A percentile compares a stretch with the other conserved stretches of the same genome.
phyloP scores from a whole-genome alignment of 306 rosid species.

The Lathyrus oleraceus region DNA sequence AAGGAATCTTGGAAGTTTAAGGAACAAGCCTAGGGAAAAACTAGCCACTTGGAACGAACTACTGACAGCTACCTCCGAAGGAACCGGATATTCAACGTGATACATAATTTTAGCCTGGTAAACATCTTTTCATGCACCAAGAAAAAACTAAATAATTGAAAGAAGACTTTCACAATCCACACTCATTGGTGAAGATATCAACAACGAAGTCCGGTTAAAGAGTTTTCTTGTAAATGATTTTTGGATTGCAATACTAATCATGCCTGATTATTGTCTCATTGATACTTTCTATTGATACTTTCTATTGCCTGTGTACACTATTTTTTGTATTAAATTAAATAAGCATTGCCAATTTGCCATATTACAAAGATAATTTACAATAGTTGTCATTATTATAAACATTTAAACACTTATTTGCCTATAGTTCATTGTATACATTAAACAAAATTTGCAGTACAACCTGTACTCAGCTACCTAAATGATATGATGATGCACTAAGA shows the following conservation, averaged over 20 bases:
- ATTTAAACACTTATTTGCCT: background rate
- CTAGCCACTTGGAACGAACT: conserved; percentile 69
- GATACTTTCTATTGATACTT: background rate
- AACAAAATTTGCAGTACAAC: background rate
- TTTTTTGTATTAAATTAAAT: background rate
- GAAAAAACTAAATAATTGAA: conserved; percentile 7
- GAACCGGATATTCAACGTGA: conserved; percentile 27
- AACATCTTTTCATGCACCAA: conserved; percentile 10
- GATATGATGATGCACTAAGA: conserved; percentile 16
- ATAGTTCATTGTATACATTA: background rate
- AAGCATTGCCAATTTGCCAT: background rate
- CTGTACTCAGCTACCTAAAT: background rate
- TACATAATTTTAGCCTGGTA: conserved; percentile 31
- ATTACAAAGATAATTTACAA: background rate
- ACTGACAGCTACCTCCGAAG: conserved; percentile 42
- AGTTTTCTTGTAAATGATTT: conserved; percentile 3
- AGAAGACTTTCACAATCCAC: conserved; percentile 19
- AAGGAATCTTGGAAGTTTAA: conserved; percentile 59
- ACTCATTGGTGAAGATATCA: background rate
- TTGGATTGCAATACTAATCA: conserved; percentile 23
- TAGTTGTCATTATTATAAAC: background rate
- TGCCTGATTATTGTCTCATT: background rate
- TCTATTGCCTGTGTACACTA: background rate
- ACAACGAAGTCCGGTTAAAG: conserved; percentile 4
- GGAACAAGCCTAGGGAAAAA: conserved; percentile 76